Evolutionary conservation across 441 rosid genomes (phyloP).

Genomic region (Arabidopsis hybrid): DNA sequence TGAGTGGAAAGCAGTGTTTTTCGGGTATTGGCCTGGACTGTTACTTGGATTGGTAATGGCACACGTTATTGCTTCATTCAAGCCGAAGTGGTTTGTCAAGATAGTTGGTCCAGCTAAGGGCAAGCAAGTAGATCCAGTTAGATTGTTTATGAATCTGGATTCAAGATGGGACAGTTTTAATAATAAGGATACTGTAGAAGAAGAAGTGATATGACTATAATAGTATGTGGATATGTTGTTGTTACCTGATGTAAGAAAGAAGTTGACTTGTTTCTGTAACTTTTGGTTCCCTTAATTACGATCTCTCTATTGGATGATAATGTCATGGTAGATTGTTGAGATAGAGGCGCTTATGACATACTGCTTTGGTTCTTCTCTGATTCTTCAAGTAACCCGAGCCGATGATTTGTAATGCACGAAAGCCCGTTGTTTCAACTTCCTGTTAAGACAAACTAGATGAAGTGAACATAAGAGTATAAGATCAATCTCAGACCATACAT

Average conservation of each 20-base stretch:
- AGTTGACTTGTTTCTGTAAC: slow-evolving; percentile 25
- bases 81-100: neutral
- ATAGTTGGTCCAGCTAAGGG: neutral
- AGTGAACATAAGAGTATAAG: neutral
- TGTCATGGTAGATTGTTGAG: neutral
- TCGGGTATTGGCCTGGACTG: slow-evolving; percentile 27
- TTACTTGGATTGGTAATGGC: slow-evolving; percentile 15
- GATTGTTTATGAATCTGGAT: slow-evolving; percentile 8
- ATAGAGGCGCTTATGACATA: neutral
- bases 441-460: neutral
- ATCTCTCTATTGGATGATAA: neutral
- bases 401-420: neutral
- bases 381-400: slow-evolving; percentile 38
- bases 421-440: too few relatives aligned
- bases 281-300: neutral
- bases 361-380: neutral
- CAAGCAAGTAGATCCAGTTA: slow-evolving; percentile 3
- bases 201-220: slow-evolving; percentile 1
- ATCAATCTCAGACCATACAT: neutral
- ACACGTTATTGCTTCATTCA: slow-evolving; percentile 5
- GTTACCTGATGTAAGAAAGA: neutral
- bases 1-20: slow-evolving; percentile 27
- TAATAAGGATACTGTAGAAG: neutral
- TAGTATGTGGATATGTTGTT: slow-evolving; percentile 8
- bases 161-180: slow-evolving; percentile 35